A percentile compares a stretch with the other conserved stretches of the same genome.
phyloP scores from a whole-genome alignment of 805 yeast species.

The Komagataella populi region DNA sequence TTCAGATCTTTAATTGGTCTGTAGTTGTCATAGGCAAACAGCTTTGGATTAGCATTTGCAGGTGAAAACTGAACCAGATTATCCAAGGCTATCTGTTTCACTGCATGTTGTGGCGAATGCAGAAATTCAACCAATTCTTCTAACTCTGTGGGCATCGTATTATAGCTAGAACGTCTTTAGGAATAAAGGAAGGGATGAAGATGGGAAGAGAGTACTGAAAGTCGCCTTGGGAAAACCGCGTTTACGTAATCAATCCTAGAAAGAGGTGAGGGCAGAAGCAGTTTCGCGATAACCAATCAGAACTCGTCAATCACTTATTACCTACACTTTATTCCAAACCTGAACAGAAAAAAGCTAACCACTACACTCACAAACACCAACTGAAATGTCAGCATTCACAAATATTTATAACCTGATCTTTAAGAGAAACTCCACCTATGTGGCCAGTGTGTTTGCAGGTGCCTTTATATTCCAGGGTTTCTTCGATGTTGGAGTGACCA shows the following conservation, averaged over 20 bases:
- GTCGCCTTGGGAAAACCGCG: neutral
- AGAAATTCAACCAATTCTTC: constrained; percentile 61
- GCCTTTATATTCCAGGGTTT: constrained; percentile 79
- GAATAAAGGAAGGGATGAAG: neutral
- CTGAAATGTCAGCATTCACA: constrained; percentile 14
- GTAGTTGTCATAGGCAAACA: constrained; percentile 60
- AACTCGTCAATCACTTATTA: neutral
- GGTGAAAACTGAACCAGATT: constrained; percentile 71
- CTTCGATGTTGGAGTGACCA: constrained; percentile 54
- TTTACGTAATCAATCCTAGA: neutral
- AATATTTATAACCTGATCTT: constrained; percentile 51
- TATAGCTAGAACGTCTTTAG: neutral
- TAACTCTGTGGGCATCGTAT: constrained; percentile 26
- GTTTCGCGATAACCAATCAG: neutral
- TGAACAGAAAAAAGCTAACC: neutral
- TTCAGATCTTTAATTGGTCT: constrained; percentile 65
- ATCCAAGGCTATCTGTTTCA: constrained; percentile 74
- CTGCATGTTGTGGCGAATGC: constrained; percentile 69
- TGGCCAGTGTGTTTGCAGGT: constrained; percentile 68
- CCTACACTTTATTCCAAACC: neutral
- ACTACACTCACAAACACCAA: neutral
- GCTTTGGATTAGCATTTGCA: constrained; percentile 47
- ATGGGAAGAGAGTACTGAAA: neutral
- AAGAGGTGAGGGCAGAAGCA: neutral
- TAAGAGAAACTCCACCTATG: constrained; percentile 87